Evolutionary conservation across 495 filamentous ascomycete species (phyloP).

Genomic region (Apiosordaria backusii): DNA sequence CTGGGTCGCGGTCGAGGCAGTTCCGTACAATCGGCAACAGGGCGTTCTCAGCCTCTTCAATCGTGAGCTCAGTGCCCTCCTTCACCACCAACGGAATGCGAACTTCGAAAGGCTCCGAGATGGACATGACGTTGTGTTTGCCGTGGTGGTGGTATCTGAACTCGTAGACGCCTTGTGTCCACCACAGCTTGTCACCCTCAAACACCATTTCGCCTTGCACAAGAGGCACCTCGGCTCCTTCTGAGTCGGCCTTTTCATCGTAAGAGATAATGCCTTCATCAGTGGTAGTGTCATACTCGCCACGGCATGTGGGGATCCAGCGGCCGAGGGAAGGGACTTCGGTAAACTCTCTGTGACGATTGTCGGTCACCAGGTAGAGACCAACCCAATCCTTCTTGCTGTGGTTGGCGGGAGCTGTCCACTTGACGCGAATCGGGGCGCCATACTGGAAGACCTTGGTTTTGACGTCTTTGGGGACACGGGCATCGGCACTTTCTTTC

Average conservation of each 20-base stretch:
- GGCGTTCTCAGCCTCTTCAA: conserved; percentile 60
- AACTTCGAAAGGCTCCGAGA: conserved; percentile 90
- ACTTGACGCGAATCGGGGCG: conserved; percentile 82
- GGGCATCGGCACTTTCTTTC: conserved; percentile 45
- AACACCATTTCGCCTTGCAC: conserved; percentile 80
- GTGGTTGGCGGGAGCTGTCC: conserved; percentile 89
- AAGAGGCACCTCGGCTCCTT: conserved; percentile 49
- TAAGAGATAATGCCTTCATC: conserved; percentile 76
- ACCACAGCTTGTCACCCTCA: conserved; percentile 91
- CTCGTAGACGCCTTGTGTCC: conserved; percentile 92
- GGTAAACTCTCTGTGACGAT: conserved; percentile 77
- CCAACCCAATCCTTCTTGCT: conserved; percentile 94
- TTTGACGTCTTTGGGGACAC: conserved; percentile 52
- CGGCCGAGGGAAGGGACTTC: conserved; percentile 81
- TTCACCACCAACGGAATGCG: conserved; percentile 73
- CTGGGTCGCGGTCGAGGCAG: conserved; percentile 88
- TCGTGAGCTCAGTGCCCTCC: conserved; percentile 55
- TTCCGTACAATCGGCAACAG: conserved; percentile 80
- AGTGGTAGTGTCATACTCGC: conserved; percentile 70
- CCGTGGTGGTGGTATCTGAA: conserved; percentile 96
- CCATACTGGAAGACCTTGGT: conserved; percentile 84
- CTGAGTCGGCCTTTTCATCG: conserved; percentile 50
- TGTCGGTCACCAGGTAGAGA: conserved; percentile 91
- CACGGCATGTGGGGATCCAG: conserved; percentile 78
- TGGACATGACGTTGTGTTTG: conserved; percentile 92